Evolutionary conservation across 495 filamentous ascomycete species (phyloP), one percentile per base, ranked within the genome.

Genomic region (Lasiosphaeris hirsuta): DNA sequence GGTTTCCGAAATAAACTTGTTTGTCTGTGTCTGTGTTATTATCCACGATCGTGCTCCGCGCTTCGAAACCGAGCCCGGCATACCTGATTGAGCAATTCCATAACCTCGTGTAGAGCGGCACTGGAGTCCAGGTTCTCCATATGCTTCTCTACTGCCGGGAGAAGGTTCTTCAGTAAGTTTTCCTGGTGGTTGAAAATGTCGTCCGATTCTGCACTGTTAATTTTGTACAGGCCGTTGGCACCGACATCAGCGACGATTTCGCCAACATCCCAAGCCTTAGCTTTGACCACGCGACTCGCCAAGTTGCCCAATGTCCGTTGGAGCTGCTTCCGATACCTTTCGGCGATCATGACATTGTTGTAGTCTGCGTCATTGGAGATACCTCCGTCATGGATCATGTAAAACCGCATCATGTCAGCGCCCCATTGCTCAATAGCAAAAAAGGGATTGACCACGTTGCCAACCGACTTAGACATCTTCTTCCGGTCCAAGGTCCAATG

Each of bases 381-480:
- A 4, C 86, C 85, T 8, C 91, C 92, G 59, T 90, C 86, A 57
- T 86, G 81, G 15, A 87, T 80, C 51, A 98, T 77, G 75, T 91
- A 98, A 69, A 86, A 96, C 0, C 94, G 85, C 83, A 97, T 87
- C 2, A 83, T 76, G 73, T 98, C 94, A 2, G 89, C 79, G 11
- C 90, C 92, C 69, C 91, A 97, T 13, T 92, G 82, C 34, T 96
- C 85, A 51, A 97, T 82, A 4, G 94, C 94, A 62, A 91, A 90
- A 68, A 96, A 91, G 0, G 94, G 94, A 64, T 96, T 96, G 15
- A 98, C 94, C 18, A 92, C 92, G 69, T 96, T 97, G 48, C 95
- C 95, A 5, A 85, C 84, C 7, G 89, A 93, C 70, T 98, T 98
- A 34, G 92, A 89, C 94, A 98, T 98, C 69, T 97, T 98, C 60